Percentiles rank a stretch among this genome's conserved stretches.
These are phyloP conservation scores for Vanrija pseudolonga DNA, from an alignment of 1,284 basidiomycete genomes.

Conservation along the genomic window DNA sequence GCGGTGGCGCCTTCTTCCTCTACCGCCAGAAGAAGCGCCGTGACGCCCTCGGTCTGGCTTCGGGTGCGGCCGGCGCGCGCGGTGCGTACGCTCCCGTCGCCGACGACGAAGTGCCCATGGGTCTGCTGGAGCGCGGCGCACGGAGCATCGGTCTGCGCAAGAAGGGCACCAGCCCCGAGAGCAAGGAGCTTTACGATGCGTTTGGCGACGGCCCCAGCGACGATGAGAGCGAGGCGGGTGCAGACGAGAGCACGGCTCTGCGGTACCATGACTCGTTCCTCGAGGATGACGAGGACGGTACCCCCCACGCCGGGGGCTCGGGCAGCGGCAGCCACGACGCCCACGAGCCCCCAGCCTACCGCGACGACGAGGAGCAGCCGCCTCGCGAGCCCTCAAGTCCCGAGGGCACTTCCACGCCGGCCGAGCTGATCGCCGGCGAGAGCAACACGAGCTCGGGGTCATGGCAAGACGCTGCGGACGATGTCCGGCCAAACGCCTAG, in stretches of 20 bases:
- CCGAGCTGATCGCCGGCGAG: slow-evolving; percentile 11
- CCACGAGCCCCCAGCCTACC: slow-evolving; percentile 19
- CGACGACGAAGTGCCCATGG: slow-evolving; percentile 69
- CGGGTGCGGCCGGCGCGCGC: slow-evolving; percentile 43
- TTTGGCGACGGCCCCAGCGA: slow-evolving; percentile 64
- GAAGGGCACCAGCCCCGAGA: slow-evolving; percentile 30
- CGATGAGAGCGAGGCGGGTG: slow-evolving; percentile 30
- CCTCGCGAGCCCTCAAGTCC: no score
- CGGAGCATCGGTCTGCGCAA: slow-evolving; percentile 36
- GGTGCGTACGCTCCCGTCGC: slow-evolving; percentile 67
- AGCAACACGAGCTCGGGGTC: slow-evolving; percentile 24
- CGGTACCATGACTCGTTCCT: slow-evolving; percentile 49
- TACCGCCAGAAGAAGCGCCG: slow-evolving; percentile 59
- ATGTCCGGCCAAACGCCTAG: slow-evolving; percentile 12
- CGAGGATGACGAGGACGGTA: slow-evolving; percentile 37
- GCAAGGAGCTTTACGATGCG: slow-evolving; percentile 82
- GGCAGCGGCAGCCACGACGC: slow-evolving; percentile 1
- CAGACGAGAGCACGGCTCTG: slow-evolving; percentile 30
- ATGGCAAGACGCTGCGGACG: slow-evolving; percentile 47
- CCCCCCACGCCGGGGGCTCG: neutral
- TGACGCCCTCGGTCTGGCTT: slow-evolving; percentile 39
- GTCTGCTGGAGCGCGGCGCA: slow-evolving; percentile 53
- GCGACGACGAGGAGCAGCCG: slow-evolving; percentile 21
- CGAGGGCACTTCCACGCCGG: slow-evolving; percentile 1
- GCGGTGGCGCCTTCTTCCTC: slow-evolving; percentile 58